Base-by-base conservation (phyloP, 2,329 filamentous ascomycete species). In the Amauroascus niger region DNA sequence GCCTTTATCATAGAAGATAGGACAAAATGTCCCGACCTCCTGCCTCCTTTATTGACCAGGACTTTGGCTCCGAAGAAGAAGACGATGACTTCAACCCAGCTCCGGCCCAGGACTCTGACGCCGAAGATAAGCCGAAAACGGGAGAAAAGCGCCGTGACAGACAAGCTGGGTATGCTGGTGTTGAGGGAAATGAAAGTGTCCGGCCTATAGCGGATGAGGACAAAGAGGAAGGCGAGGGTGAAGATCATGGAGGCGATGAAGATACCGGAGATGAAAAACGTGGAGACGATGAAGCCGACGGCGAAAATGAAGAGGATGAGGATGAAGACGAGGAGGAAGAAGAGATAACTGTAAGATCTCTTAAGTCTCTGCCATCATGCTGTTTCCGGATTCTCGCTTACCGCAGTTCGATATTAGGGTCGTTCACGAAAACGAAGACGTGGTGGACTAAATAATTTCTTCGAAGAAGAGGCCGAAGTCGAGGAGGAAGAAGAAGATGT, bases 381-480 rank as follows among this genome's bases (percentile, higher is more conserved):
- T 39, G 16, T 18, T 18, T 6, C 14, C 9, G 9, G 9, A 5
- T 43, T 14, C 51, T 51, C 20, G 20, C 49, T 53, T 55, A 59
- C 18, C 56, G 58, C 37, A 56, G 59, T 52, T 28, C 18, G 13
- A 33, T 56, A 48, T 53, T 62, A 83, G 79, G 78, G 77, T 55
- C 81, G 88, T 65, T 87, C 87, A 54, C 81, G 86, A 63, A 97
- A 97, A 71, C 86, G 90, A 55, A 73, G 78, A 65, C 84, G 81
- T 67, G 82, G 86, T 60, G 79, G 80, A 59, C 82, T 88, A 59
- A 87, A 88, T 62, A 84, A 86, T 64, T 96, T 96, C 81, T 83
- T 98, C 73, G 93, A 98, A 82, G 88, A 91, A 65, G 93, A 98
- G 77, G 93, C 93, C 68, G 93, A 96, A 73, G 93, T 98, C 62